Percentiles rank a stretch among this genome's conserved stretches.
These are phyloP conservation scores for Dionaea muscipula DNA, from an alignment of 179 eudicot species.

Conservation along the genomic window DNA sequence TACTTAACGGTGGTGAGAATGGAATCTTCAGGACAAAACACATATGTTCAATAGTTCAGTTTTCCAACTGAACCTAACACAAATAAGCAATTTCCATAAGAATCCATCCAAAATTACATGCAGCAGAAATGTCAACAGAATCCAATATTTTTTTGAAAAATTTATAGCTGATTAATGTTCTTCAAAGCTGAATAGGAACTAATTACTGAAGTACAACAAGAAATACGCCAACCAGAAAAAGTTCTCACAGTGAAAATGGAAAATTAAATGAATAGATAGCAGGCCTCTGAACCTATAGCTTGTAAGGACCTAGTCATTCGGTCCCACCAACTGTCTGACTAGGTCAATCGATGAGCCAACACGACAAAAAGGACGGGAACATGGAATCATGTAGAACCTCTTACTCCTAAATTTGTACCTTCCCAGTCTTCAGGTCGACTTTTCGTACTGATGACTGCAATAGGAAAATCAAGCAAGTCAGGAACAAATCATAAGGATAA, in stretches of 20 bases:
- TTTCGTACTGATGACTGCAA: conserved; percentile 85
- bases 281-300: neutral
- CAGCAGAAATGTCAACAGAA: neutral
- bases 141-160: neutral
- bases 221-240: neutral
- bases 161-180: neutral
- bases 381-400: neutral
- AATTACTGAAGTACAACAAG: neutral
- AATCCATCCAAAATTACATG: no score
- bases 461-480: conserved; percentile 9
- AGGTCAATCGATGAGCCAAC: no score
- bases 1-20: no score
- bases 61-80: no score
- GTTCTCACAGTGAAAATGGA: neutral
- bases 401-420: conserved; percentile 32
- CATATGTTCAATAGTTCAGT: no score
- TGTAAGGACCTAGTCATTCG: no score
- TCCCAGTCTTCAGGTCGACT: conserved; percentile 65
- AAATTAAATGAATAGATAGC: neutral
- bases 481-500: neutral
- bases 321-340: no score
- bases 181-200: neutral
- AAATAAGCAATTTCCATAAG: no score
- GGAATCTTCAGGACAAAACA: no score
- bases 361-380: no score